phyloP scores from a whole-genome alignment of 768 basidiomycete species.

The Tulasnella sp. region DNA sequence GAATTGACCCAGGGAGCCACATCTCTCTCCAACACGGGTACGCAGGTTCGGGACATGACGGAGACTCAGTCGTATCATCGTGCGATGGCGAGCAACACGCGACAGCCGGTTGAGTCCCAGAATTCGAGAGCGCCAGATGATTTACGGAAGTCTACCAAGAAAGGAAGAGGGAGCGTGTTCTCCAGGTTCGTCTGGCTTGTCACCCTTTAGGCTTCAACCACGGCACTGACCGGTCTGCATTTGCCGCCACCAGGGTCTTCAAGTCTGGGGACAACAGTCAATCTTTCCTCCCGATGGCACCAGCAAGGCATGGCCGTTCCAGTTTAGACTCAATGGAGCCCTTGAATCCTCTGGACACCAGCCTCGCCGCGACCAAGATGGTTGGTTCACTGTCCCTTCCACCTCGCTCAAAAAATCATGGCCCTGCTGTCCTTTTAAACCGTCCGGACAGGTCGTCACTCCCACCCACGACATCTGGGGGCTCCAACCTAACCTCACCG shows the following conservation, averaged over 20 bases:
- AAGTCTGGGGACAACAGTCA: background rate
- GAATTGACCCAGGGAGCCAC: background rate
- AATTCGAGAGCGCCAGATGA: background rate
- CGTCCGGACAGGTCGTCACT: background rate
- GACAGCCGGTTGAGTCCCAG: background rate
- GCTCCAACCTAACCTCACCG: background rate
- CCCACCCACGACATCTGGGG: background rate
- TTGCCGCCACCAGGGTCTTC: background rate
- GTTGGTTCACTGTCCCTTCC: background rate
- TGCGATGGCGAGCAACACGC: background rate
- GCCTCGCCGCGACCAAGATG: background rate
- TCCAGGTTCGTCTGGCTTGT: slow-evolving; percentile 1
- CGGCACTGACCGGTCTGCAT: too few relatives aligned
- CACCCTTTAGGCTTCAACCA: background rate
- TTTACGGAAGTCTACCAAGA: background rate
- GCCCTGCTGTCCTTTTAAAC: background rate
- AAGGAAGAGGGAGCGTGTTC: background rate
- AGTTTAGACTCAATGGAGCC: background rate
- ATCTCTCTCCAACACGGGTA: background rate
- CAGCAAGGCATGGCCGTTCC: slow-evolving; percentile 1
- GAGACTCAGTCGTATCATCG: background rate
- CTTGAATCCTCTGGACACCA: background rate
- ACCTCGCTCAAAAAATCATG: background rate
- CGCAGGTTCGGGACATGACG: background rate
- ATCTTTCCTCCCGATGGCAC: background rate